These are phyloP conservation scores for Penicillium sp. DNA, from an alignment of 2,329 filamentous ascomycete genomes.

Conservation along the genomic window DNA sequence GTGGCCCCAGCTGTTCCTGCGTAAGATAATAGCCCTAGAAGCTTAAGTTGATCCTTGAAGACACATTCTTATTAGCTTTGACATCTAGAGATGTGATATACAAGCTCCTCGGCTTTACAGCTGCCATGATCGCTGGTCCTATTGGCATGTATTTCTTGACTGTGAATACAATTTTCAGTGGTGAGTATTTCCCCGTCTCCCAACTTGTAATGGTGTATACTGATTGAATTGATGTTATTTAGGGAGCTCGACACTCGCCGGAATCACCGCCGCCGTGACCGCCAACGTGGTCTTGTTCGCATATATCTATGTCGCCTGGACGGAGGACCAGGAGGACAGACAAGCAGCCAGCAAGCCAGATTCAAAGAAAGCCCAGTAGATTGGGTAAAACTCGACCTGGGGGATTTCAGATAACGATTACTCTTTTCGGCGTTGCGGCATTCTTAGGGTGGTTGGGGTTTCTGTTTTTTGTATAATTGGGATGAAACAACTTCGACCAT, in stretches of 20 bases:
- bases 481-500: neutral
- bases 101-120: conserved; percentile 85
- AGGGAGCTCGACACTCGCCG: conserved; percentile 89
- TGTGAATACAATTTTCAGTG: conserved; percentile 71
- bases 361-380: conserved; percentile 45
- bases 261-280: conserved; percentile 78
- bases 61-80: conserved; percentile 4
- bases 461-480: neutral
- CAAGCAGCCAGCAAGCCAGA: conserved; percentile 54
- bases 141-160: conserved; percentile 87
- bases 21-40: conserved; percentile 51
- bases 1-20: conserved; percentile 79
- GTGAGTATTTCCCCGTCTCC: conserved; percentile 49
- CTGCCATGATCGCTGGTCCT: conserved; percentile 84
- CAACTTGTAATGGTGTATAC: neutral
- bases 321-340: conserved; percentile 81
- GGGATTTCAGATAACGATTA: neutral
- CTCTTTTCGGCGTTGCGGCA: conserved; percentile 12
- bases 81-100: conserved; percentile 70
- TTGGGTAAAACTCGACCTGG: neutral
- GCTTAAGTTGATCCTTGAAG: neutral
- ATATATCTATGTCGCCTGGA: conserved; percentile 91
- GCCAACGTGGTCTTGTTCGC: conserved; percentile 86
- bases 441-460: neutral
- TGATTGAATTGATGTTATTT: neutral